These are phyloP conservation scores for Thielaviopsis musarum DNA, from an alignment of 2,329 filamentous ascomycete species.

Conservation along the genomic window DNA sequence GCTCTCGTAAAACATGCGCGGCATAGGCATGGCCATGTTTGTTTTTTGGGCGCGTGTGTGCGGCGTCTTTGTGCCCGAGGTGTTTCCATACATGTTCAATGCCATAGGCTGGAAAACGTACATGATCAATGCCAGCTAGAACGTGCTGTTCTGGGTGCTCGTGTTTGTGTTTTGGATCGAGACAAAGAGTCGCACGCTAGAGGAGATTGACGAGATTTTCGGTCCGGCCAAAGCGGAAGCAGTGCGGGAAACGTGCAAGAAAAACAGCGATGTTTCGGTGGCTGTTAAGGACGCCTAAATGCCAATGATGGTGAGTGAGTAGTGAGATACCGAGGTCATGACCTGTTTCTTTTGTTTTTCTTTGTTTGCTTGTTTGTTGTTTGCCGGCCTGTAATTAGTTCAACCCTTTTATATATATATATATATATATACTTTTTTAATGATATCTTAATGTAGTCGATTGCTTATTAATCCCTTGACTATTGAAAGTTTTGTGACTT, in stretches of 20 bases:
- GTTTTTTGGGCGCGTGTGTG: background rate
- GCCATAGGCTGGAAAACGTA: slow-evolving; percentile 37
- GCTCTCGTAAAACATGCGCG: slow-evolving; percentile 30
- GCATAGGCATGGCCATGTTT: slow-evolving; percentile 20
- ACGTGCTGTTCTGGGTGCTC: slow-evolving; percentile 13
- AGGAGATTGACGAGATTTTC: background rate
- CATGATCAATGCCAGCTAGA: slow-evolving; percentile 31
- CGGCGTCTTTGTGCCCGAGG: slow-evolving; percentile 25
- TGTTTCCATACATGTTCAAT: slow-evolving; percentile 28
- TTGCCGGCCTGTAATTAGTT: too few species aligned
- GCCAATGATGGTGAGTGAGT: too few species aligned
- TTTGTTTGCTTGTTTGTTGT: too few species aligned
- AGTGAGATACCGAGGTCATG: too few species aligned
- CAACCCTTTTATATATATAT: too few species aligned
- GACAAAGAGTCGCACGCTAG: slow-evolving; percentile 14
- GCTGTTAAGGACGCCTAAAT: background rate
- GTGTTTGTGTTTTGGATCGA: slow-evolving; percentile 18
- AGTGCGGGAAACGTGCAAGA: background rate
- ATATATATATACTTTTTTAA: too few species aligned
- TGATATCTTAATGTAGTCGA: too few species aligned
- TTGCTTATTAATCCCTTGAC: too few species aligned
- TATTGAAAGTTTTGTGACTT: too few species aligned
- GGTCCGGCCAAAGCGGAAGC: background rate
- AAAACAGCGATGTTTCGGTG: background rate
- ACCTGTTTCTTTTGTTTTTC: too few species aligned